A percentile compares a stretch with the other conserved stretches of the same genome.
phyloP scores from a whole-genome alignment of 768 basidiomycete species.

The Atractiella rhizophila region DNA sequence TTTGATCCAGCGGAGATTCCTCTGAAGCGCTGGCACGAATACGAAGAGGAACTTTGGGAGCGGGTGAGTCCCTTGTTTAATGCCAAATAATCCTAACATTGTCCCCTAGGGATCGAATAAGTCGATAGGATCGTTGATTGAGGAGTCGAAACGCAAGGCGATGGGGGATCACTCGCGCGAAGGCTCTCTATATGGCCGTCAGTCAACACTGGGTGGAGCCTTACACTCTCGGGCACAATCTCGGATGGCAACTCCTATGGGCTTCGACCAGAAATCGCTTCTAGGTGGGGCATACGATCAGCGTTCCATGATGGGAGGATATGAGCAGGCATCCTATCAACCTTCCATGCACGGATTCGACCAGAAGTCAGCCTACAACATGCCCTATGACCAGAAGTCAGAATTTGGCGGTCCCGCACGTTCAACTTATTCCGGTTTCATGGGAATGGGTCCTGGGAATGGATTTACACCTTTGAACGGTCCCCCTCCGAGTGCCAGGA shows the following conservation, averaged over 20 bases:
- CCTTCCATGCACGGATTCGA: no score
- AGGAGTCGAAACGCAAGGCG: conserved; percentile 6
- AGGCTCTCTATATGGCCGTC: conserved; percentile 14
- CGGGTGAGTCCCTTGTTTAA: conserved; percentile 1
- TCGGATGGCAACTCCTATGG: conserved; percentile 3
- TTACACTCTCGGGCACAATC: background rate
- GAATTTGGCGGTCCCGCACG: no score
- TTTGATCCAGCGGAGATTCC: conserved; percentile 85
- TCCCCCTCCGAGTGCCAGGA: no score
- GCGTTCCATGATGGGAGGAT: no score
- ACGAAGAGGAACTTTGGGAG: conserved; percentile 16
- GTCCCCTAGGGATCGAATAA: conserved; percentile 11
- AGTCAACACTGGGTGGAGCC: background rate
- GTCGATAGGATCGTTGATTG: conserved; percentile 16
- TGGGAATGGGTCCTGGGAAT: no score
- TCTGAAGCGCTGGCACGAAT: conserved; percentile 80
- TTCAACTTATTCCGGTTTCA: no score
- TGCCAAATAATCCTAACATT: background rate
- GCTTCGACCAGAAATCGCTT: no score
- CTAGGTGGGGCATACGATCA: no score
- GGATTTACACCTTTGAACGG: no score
- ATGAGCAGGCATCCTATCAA: no score
- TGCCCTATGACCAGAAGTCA: no score
- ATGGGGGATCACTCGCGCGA: conserved; percentile 5
- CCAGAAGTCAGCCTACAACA: no score